Evolutionary conservation across 2,329 filamentous ascomycete species (phyloP), one percentile per base, ranked within the genome.

Genomic region (Onygenales sp.): DNA sequence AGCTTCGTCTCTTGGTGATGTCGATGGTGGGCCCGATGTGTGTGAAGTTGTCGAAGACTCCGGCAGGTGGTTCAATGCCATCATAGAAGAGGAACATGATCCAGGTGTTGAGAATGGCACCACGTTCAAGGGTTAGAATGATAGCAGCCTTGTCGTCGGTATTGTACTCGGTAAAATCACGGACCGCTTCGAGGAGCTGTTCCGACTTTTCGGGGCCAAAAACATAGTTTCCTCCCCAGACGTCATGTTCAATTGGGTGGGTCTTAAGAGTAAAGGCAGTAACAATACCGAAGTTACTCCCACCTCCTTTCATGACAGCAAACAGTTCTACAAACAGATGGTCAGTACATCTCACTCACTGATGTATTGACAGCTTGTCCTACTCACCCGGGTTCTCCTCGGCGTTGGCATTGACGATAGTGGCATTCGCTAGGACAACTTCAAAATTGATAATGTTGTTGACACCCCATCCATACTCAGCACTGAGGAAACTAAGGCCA

Each of bases 31-130:
- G 71, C 1, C 65, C 61, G 46, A 79, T 70, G 37, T 69, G 69
- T 1, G 76, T 74, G 63, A 85, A 85, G 54, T 76, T 75, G 53
- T 75, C 71, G 55, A 86, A 84, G 2, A 79, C 73, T 4, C 70
- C 76, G 1, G 68, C 61, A 0, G 82, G 81, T 0, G 75, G 76
- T 49, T 68, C 64, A 0, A 74, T 73, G 1, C 78, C 82, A 62
- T 85, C 79, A 63, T 84, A 85, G 69, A 82, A 84, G 40, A 82
- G 62, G 65, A 85, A 84, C 55, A 85, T 65, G 53, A 81, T 73
- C 78, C 80, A 83, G n/a, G 77, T 69, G 55, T 82, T 72, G 47
- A 81, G 58, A 0, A 75, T 54, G 10, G 70, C 70, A 2, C 71
- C 62, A 17, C 21, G 39, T 6, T 33, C 31, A 2, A 75, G 72